Evolutionary conservation across 176 grass and related monocot species (phyloP).

Genomic region (Triticum monococcum): DNA sequence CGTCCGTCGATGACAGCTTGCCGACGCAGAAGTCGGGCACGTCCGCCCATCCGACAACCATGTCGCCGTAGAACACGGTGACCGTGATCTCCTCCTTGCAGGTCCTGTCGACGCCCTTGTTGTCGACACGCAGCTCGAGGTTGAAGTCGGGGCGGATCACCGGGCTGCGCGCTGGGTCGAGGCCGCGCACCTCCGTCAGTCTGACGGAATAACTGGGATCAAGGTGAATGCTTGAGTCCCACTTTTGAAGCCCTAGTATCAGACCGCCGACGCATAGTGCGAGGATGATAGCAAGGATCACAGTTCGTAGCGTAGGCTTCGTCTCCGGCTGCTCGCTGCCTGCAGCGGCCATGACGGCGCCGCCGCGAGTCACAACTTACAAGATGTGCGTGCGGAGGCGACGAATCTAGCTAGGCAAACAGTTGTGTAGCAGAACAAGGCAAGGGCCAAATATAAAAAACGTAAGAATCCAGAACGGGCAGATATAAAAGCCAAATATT

Average conservation of each 20-base stretch:
- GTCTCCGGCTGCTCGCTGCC: not conserved
- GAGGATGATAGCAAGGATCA: not conserved
- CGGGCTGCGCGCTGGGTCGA: not conserved
- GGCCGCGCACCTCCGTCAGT: not conserved
- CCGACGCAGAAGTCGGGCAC: not conserved
- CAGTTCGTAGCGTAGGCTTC: not conserved
- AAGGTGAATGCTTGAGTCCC: not conserved
- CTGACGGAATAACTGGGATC: not conserved
- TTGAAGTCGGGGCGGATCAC: not conserved
- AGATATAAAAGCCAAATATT: too few relatives aligned
- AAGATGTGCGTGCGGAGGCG: not conserved
- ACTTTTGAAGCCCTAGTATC: not conserved
- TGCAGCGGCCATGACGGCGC: not conserved
- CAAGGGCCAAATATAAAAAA: not conserved
- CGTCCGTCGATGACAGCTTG: not conserved
- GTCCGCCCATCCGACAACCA: not conserved
- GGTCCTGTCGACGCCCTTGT: not conserved
- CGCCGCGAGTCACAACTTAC: not conserved
- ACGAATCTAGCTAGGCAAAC: not conserved
- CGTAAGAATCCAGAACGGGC: not conserved
- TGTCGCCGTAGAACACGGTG: conserved; percentile 4
- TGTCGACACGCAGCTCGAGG: not conserved
- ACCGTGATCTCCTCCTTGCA: not conserved
- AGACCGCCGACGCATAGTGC: not conserved
- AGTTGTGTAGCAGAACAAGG: not conserved